Base-by-base conservation (phyloP, 352 stramenopile genomes). In the Phytophthora pistaciae region DNA sequence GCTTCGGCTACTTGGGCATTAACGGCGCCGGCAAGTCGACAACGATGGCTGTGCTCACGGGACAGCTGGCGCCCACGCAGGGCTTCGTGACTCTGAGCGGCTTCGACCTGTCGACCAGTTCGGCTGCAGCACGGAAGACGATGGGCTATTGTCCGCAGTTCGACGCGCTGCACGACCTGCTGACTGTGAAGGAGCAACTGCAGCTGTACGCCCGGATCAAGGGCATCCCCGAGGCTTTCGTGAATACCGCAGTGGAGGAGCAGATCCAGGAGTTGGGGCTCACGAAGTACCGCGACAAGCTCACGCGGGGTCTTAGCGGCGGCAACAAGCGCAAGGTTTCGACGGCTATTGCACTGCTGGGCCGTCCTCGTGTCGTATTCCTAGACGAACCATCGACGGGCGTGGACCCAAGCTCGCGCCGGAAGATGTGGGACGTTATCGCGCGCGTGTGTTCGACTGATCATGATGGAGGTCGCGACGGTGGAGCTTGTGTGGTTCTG, bases 381-480 rank as follows among this genome's bases (percentile, higher is more conserved):
- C 75, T 99, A 1, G 98, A 99, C 64, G 98, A 99, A 74, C 96
- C 94, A 46, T 97, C 88, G 14, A 98, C 97, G 7, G 96, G 96
- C 6, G 94, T 99, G 75, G 96, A 99, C 63, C 93, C 97, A 3
- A 92, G 94, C 23, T 92, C 95, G 1, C 81, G 96, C 16, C 88
- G 95, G 25, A 90, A 93, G 60, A 95, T 99, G 84, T 99, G 96
- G 96, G 90, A 98, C 25, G 92, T 98, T 6, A 98, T 98, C 58
- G 75, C 87, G 1, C 63, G 64, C 20, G 93, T 95, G 8, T 81
- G 83, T 2, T 85, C 80, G 13, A 52, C 66, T n/a, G 80, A 85
- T 96, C 97, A 23, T 14, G 70, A 85, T 93, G 97, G 20, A 69
- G 90, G 31, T 96, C 98, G n/a, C 72, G 88, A 61, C 16, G 63